phyloP scores from a whole-genome alignment of 495 filamentous ascomycete genomes.

The Penicillium psychrofluorescens region DNA sequence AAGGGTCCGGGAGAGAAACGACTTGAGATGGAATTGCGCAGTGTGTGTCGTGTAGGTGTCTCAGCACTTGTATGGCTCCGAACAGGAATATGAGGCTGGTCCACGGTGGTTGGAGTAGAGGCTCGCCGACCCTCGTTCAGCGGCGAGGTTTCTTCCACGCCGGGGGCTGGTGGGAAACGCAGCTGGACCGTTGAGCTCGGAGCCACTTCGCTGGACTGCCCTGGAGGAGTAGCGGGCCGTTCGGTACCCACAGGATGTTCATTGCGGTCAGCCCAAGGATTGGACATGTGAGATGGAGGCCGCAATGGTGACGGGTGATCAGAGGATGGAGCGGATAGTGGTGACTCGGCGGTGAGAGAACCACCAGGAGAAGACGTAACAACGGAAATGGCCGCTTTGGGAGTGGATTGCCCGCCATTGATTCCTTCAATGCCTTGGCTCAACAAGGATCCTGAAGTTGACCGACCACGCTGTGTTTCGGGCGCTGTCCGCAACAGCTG shows the following conservation, averaged over 20 bases:
- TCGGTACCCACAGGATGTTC: conserved; percentile 3
- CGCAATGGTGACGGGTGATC: conserved; percentile 25
- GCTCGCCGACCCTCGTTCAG: conserved; percentile 8
- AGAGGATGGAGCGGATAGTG: conserved; percentile 20
- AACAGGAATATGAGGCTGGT: conserved; percentile 6
- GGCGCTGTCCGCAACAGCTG: conserved; percentile 8
- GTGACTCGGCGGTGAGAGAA: conserved; percentile 26
- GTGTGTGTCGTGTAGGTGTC: conserved; percentile 24
- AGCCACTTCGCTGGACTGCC: conserved; percentile 3
- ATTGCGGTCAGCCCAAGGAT: conserved; percentile 32
- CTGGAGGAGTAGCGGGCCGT: conserved; percentile 23
- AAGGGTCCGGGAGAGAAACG: conserved; percentile 35
- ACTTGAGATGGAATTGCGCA: conserved; percentile 32
- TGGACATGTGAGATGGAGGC: conserved; percentile 29
- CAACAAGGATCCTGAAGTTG: conserved; percentile 26
- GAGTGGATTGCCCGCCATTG: conserved; percentile 28
- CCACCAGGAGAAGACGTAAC: conserved; percentile 25
- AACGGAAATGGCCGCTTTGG: conserved; percentile 26
- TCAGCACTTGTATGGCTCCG: conserved; percentile 21
- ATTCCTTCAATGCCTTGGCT: conserved; percentile 27
- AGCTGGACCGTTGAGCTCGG: conserved; percentile 32
- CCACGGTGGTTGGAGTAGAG: conserved; percentile 8
- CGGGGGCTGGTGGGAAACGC: conserved; percentile 31
- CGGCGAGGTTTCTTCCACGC: conserved; percentile 16
- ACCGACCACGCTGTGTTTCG: conserved; percentile 14